phyloP scores from a whole-genome alignment of 2,329 filamentous ascomycete species.

The Pseudogymnoascus sp. region DNA sequence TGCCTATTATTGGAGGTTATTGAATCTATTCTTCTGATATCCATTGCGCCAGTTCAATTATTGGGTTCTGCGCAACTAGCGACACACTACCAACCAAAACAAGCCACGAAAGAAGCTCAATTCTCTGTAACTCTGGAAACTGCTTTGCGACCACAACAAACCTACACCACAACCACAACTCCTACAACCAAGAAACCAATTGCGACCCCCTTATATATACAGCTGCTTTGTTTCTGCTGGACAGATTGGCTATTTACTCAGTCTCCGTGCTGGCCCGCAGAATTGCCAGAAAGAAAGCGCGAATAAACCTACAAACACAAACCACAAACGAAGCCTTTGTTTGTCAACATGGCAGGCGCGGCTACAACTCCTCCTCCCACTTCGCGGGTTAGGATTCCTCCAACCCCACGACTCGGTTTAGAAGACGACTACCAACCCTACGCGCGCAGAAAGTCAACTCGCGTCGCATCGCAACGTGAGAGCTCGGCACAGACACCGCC shows the following conservation, averaged over 20 bases:
- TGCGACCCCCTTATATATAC: background rate
- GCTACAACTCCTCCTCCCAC: slow-evolving; percentile 54
- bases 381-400: slow-evolving; percentile 53
- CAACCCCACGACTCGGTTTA: slow-evolving; percentile 59
- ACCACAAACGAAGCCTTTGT: background rate
- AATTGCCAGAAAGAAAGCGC: background rate
- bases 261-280: background rate
- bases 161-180: background rate
- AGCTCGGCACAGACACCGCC: slow-evolving; percentile 43
- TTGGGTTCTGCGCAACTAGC: background rate
- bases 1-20: background rate
- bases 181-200: background rate
- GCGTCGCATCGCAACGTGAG: slow-evolving; percentile 50
- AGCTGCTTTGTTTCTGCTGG: background rate
- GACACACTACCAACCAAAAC: slow-evolving; percentile 1
- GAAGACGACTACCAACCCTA: slow-evolving; percentile 66
- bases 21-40: slow-evolving; percentile 1
- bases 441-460: slow-evolving; percentile 51
- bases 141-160: background rate
- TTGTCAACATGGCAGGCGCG: slow-evolving; percentile 25
- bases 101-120: background rate
- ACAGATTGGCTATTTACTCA: background rate
- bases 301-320: background rate
- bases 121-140: background rate
- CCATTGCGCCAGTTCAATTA: background rate